These are phyloP conservation scores for Fonsecaea erecta DNA, from an alignment of 2,329 filamentous ascomycete species.

Conservation along the genomic window DNA sequence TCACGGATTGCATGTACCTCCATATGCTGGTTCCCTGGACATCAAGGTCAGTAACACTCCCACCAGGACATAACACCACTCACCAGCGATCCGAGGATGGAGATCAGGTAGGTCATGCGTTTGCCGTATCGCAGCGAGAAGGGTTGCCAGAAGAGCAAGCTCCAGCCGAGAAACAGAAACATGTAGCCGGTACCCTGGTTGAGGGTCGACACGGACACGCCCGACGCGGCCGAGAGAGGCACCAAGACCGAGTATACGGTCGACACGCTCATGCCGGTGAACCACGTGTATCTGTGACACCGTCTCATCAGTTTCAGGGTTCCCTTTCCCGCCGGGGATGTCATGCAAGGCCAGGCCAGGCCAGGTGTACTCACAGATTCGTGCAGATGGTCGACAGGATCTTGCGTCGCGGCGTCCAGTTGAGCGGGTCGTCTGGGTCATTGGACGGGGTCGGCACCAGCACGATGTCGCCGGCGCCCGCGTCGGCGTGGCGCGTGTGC, in stretches of 20 bases:
- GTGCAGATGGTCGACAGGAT: constrained; percentile 42
- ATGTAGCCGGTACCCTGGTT: constrained; percentile 57
- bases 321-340: neutral
- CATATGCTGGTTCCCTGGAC: constrained; percentile 21
- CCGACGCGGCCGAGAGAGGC: constrained; percentile 49
- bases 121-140: constrained; percentile 53
- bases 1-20: constrained; percentile 21
- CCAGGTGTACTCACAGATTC: constrained; percentile 41
- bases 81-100: constrained; percentile 42
- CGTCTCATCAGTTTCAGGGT: constrained; percentile 19
- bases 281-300: constrained; percentile 43
- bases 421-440: constrained; percentile 49
- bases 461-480: constrained; percentile 40
- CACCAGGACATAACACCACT: constrained; percentile 22
- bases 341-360: no score
- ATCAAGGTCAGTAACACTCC: neutral
- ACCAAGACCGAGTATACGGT: constrained; percentile 43
- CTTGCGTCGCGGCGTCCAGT: constrained; percentile 45
- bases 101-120: constrained; percentile 37
- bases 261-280: constrained; percentile 41
- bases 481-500: constrained; percentile 30
- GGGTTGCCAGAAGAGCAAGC: constrained; percentile 51
- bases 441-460: constrained; percentile 45
- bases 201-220: constrained; percentile 49
- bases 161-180: constrained; percentile 48